phyloP scores from a whole-genome alignment of 176 grass and related monocot genomes.

The Tillandsia fasciculata region DNA sequence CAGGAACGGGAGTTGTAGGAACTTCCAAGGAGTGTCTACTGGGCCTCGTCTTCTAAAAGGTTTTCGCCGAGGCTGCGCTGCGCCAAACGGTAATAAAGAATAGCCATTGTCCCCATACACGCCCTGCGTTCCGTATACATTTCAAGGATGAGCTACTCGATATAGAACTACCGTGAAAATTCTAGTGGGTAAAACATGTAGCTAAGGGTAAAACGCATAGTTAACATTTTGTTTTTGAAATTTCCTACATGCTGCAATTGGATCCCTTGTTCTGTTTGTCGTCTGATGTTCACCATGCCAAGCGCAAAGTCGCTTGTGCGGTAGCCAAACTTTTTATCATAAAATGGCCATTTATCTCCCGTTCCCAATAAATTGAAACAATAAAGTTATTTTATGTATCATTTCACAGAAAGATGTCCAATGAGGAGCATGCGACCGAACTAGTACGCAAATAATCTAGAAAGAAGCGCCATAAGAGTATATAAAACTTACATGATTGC shows the following conservation, averaged over 20 bases:
- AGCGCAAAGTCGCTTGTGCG: too few species aligned
- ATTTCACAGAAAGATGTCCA: neutral
- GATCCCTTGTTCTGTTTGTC: too few species aligned
- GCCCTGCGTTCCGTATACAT: constrained; percentile 50
- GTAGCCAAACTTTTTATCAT: too few species aligned
- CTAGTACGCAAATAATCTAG: neutral
- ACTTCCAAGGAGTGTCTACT: constrained; percentile 30
- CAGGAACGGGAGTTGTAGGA: constrained; percentile 2
- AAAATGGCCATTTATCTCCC: too few species aligned
- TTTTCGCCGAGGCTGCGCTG: constrained; percentile 67
- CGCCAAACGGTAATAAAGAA: constrained; percentile 86
- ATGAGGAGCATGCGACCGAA: neutral
- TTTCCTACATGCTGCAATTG: too few species aligned
- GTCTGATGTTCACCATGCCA: too few species aligned
- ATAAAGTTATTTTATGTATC: too few species aligned
- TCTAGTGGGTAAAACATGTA: too few species aligned
- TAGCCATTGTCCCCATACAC: constrained; percentile 92
- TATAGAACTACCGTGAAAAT: neutral
- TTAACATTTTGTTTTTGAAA: too few species aligned
- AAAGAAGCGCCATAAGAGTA: constrained; percentile 7
- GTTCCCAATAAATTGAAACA: too few species aligned
- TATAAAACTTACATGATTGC: constrained; percentile 66
- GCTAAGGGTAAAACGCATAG: too few species aligned
- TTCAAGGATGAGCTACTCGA: constrained; percentile 3
- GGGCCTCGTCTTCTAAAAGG: constrained; percentile 55